Evolutionary conservation across 2,329 filamentous ascomycete genomes (phyloP), one percentile per base, ranked within the genome.

Genomic region (Phyllosticta capitalensis): DNA sequence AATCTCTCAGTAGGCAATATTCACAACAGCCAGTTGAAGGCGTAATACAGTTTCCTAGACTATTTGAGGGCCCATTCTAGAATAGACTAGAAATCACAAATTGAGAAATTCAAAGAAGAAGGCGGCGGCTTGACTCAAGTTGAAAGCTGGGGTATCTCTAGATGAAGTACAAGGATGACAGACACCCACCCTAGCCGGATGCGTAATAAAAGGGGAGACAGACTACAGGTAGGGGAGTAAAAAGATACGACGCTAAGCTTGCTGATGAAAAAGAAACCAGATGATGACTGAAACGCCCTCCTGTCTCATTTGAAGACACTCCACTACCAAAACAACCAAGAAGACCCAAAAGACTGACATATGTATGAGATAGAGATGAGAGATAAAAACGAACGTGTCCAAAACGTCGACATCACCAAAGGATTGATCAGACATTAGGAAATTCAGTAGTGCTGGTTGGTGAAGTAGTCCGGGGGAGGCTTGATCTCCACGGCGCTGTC

Each of bases 401-500:
- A 45, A 45, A 45, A 45, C 38, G 38, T 19, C 38, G 38, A 45
- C 38, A 45, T 45, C 38, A 3, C 38, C 17, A 45, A 7, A n/a
- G 38, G 38, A 45, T 45, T 19, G 38, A n/a, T 45, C 38, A 45
- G 38, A 45, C 38, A 45, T 45, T 45, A n/a, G 17, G 38, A n/a
- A 45, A n/a, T 45, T 45, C n/a, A 45, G 38, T 45, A n/a, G 38
- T 45, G 17, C 38, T 30, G 7, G 7, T 33, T 49, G 24, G 48
- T 51, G 30, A 56, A 56, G 52, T 56, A 56, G 20, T 54, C 54
- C 24, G 53, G 10, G 7, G 54, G 58, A 20, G 52, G 28, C 48
- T 60, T 53, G 5, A 74, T 54, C 52, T 73, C 71, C 24, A 74
- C 64, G 2, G 69, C 72, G 57, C 71, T 73, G 60, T 74, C 72